Conservation (phyloP, 75 land plant genomes). For the Cupressus sempervirens region DNA sequence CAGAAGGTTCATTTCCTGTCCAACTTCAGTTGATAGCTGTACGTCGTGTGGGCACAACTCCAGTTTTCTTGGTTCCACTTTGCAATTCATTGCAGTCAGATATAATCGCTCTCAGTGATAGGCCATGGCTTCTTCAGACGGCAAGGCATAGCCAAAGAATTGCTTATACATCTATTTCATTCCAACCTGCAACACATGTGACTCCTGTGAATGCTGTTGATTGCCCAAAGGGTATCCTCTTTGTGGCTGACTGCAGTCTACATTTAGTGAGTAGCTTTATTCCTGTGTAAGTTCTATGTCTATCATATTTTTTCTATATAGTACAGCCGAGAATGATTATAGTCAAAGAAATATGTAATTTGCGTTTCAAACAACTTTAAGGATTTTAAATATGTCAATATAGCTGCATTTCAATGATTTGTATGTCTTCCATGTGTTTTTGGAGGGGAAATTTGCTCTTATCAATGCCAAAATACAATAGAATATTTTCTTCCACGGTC, state of each 20-base stretch:
- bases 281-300: background rate
- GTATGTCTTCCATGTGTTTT: background rate
- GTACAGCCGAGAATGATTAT: background rate
- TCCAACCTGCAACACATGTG: conserved; percentile 88
- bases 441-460: background rate
- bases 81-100: conserved; percentile 69
- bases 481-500: background rate
- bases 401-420: background rate
- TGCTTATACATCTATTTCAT: conserved; percentile 89
- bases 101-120: conserved; percentile 88
- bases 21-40: conserved; percentile 76
- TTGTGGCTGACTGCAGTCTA: conserved; percentile 85
- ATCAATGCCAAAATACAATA: background rate
- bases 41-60: conserved; percentile 83
- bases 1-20: conserved; percentile 28
- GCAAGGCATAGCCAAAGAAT: conserved; percentile 84
- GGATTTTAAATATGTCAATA: background rate
- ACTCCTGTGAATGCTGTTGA: conserved; percentile 78
- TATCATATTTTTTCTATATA: background rate
- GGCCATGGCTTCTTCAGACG: conserved; percentile 94
- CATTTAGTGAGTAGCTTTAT: conserved; percentile 66
- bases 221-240: conserved; percentile 84
- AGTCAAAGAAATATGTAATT: background rate
- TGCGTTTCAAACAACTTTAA: background rate
- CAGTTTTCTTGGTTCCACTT: conserved; percentile 81